phyloP scores from a whole-genome alignment of 2,329 filamentous ascomycete genomes.

The Xylariaceae sp. region DNA sequence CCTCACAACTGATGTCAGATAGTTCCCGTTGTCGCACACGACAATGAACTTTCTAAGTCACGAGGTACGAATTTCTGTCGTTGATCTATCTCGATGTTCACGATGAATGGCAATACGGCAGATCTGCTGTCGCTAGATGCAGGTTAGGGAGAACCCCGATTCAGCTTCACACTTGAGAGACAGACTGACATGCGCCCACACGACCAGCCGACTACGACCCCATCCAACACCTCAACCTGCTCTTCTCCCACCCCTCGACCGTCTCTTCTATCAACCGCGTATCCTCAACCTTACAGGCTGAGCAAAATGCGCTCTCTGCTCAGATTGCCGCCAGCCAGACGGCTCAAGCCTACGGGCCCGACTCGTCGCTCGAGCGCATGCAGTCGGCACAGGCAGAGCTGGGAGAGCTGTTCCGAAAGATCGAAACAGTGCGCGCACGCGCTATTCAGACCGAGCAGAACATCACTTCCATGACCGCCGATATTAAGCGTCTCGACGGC shows the following conservation, averaged over 20 bases:
- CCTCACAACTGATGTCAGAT: too few species aligned
- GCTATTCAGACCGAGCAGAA: slow-evolving; percentile 90
- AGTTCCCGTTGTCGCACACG: background rate
- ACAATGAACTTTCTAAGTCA: background rate
- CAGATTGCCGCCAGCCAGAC: slow-evolving; percentile 70
- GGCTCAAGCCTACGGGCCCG: slow-evolving; percentile 77
- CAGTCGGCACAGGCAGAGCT: slow-evolving; percentile 87
- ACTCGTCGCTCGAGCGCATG: slow-evolving; percentile 85
- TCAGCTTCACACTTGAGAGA: slow-evolving; percentile 2
- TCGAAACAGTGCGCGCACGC: slow-evolving; percentile 83
- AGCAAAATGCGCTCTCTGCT: slow-evolving; percentile 76
- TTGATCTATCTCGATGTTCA: slow-evolving; percentile 6
- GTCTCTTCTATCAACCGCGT: slow-evolving; percentile 71
- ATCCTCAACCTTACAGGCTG: slow-evolving; percentile 64
- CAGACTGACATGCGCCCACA: slow-evolving; percentile 16
- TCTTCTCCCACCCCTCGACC: slow-evolving; percentile 86
- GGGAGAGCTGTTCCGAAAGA: slow-evolving; percentile 84
- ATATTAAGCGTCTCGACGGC: slow-evolving; percentile 94
- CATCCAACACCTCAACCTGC: slow-evolving; percentile 83
- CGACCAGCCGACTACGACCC: slow-evolving; percentile 73
- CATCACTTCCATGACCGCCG: slow-evolving; percentile 97
- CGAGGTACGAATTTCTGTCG: background rate
- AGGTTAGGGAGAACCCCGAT: slow-evolving; percentile 33
- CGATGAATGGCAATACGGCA: slow-evolving; percentile 38
- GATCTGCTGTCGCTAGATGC: slow-evolving; percentile 41